Evolutionary conservation across 257 asterid genomes (phyloP), one percentile per base, ranked within the genome.

Genomic region (Salvia hispanica): DNA sequence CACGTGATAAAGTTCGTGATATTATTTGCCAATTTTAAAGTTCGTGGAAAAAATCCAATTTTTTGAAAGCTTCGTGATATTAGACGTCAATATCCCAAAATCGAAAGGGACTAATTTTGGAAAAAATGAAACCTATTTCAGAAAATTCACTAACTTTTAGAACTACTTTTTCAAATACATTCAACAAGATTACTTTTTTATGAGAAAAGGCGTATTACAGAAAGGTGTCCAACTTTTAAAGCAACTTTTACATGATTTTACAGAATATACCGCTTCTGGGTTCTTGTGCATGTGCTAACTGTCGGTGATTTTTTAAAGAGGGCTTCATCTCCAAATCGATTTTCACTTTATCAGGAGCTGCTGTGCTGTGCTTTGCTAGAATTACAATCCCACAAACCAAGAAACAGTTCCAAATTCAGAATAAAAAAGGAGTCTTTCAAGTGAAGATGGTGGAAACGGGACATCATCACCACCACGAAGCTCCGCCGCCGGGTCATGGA

Each of bases 371-470:
- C 31, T 25, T 1, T 25, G 31, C 31, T 25, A 28, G n/a, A 21
- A 34, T 25, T 0, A 2, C 3, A 51, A 43, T 15, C 62, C 25
- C 59, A 7, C 47, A 51, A 40, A 6, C 25, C 63, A 42, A 61
- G 52, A 61, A 10, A 36, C 7, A 1, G 2, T 25, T 25, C 4
- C 4, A 34, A 3, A 3, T 9, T 3, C 57, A 28, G 18, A 55
- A 53, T 2, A 1, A 18, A 5, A 14, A 3, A 11, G 42, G 4
- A 25, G 31, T 1, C 31, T 25, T 36, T 31, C 6, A 7, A 48
- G 54, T 25, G 31, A 25, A 25, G n/a, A 94, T 91, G 99, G 99
- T 60, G 67, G 97, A 87, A 73, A 88, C 95, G 18, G 83, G 51
- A 4, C 58, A 83, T 76, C 58, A 83, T 76, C 52, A 68, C 78